These are phyloP conservation scores for Candida railenensis DNA, from an alignment of 805 yeast species.

Conservation along the genomic window DNA sequence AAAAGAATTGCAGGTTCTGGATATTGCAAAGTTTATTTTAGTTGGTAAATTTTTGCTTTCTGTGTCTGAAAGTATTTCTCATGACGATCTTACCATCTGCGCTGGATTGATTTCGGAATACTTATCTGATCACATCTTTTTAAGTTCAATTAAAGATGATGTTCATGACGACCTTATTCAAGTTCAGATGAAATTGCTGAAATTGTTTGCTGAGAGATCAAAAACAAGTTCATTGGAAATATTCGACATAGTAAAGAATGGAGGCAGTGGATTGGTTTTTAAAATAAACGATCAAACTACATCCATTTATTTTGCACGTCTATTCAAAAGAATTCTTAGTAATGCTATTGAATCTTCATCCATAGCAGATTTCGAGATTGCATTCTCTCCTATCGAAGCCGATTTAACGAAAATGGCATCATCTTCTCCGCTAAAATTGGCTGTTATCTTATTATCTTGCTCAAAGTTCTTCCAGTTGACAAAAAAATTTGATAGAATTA, in stretches of 20 bases:
- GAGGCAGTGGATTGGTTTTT: background rate
- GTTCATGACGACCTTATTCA: background rate
- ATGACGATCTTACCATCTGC: background rate
- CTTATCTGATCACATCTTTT: conserved; percentile 3
- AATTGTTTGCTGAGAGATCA: background rate
- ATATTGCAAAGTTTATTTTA: background rate
- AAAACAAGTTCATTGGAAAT: background rate
- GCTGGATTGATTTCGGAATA: conserved; percentile 3
- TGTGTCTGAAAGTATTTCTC: background rate
- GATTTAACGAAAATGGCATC: conserved; percentile 30
- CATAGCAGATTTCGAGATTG: conserved; percentile 1
- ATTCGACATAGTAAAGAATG: background rate
- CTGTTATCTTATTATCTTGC: conserved; percentile 30
- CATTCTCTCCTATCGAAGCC: conserved; percentile 19
- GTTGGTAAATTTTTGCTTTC: conserved; percentile 2
- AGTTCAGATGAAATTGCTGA: background rate
- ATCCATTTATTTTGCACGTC: conserved; percentile 16
- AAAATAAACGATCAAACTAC: background rate
- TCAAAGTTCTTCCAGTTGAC: conserved; percentile 34
- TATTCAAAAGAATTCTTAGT: conserved; percentile 27
- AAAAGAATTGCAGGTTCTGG: background rate
- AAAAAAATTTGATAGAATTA: conserved; percentile 45
- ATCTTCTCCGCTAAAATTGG: conserved; percentile 26
- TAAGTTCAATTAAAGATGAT: background rate
- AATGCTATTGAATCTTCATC: conserved; percentile 26